Evolutionary conservation across 2,329 filamentous ascomycete species (phyloP).

Genomic region (Chrysoporthe deuterocubensis): DNA sequence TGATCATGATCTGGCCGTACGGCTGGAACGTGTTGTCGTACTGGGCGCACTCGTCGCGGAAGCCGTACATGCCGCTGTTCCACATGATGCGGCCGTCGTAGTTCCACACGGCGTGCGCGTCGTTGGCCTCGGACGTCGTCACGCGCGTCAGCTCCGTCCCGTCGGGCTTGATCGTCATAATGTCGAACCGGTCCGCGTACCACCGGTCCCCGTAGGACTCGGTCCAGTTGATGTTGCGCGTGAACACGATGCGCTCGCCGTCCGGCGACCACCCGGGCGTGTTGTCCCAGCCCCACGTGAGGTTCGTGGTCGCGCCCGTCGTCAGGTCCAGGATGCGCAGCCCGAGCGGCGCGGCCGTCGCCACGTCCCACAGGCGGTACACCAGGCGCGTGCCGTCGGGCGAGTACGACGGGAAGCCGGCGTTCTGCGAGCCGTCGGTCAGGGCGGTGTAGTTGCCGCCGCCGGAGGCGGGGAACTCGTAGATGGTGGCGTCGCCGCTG

Average conservation of each 20-base stretch:
- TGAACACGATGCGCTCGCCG: conserved; percentile 44
- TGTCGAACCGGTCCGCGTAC: conserved; percentile 39
- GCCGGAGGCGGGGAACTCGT: conserved; percentile 16
- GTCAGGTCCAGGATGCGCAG: conserved; percentile 40
- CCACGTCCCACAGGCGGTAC: conserved; percentile 36
- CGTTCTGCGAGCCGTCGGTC: conserved; percentile 40
- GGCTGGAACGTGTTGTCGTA: conserved; percentile 50
- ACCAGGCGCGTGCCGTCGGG: conserved; percentile 42
- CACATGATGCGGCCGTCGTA: conserved; percentile 47
- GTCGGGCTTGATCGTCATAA: conserved; percentile 47
- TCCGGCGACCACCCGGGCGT: conserved; percentile 44
- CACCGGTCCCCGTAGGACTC: conserved; percentile 15
- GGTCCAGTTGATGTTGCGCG: conserved; percentile 37
- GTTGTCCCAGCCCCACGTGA: conserved; percentile 45
- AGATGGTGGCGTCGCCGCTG: conserved; percentile 26
- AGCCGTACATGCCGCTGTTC: conserved; percentile 47
- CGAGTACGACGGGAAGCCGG: conserved; percentile 46
- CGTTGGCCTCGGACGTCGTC: conserved; percentile 43
- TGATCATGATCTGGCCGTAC: conserved; percentile 48
- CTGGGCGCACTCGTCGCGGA: conserved; percentile 44
- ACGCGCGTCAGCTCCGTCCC: conserved; percentile 42
- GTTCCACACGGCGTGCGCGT: conserved; percentile 49
- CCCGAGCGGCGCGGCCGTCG: conserved; percentile 32
- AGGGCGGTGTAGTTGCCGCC: conserved; percentile 35
- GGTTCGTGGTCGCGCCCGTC: conserved; percentile 30